Conservation (phyloP, 2,329 filamentous ascomycete genomes). For the Fusarium sp. region DNA sequence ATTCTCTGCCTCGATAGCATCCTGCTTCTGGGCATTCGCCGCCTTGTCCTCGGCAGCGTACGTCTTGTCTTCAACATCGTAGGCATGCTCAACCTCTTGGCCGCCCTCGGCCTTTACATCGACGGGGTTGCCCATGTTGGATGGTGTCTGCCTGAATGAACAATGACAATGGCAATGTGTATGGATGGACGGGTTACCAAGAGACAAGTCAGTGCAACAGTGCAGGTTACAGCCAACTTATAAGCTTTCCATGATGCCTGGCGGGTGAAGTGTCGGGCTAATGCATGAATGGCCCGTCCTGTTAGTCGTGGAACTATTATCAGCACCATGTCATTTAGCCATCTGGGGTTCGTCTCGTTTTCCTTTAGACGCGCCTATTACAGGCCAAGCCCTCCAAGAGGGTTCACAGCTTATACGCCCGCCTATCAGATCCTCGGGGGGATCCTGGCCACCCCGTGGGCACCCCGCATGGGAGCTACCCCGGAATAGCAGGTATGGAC, state of each 20-base stretch:
- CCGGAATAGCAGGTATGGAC: constrained; percentile 32
- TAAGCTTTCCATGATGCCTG: constrained; percentile 1
- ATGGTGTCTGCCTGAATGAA: constrained; percentile 13
- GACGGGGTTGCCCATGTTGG: constrained; percentile 31
- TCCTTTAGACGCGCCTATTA: constrained; percentile 36
- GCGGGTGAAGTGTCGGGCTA: neutral
- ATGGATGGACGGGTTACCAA: neutral
- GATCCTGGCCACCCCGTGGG: constrained; percentile 11
- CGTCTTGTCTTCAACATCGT: constrained; percentile 32
- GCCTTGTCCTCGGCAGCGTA: constrained; percentile 36
- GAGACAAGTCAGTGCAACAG: neutral
- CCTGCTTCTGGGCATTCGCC: constrained; percentile 27
- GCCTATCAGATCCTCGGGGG: constrained; percentile 3
- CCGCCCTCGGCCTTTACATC: constrained; percentile 23
- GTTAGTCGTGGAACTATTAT: constrained; percentile 7
- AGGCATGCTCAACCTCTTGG: constrained; percentile 24
- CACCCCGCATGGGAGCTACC: constrained; percentile 16
- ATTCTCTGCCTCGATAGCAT: constrained; percentile 52
- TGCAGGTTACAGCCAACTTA: neutral
- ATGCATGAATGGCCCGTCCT: constrained; percentile 4
- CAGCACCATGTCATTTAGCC: constrained; percentile 33
- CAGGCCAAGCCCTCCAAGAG: neutral
- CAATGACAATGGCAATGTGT: constrained; percentile 16
- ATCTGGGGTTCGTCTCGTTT: constrained; percentile 33
- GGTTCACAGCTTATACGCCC: constrained; percentile 10